These are phyloP conservation scores for Pestalotiopsis sp. DNA, from an alignment of 2,329 filamentous ascomycete species.

Conservation along the genomic window DNA sequence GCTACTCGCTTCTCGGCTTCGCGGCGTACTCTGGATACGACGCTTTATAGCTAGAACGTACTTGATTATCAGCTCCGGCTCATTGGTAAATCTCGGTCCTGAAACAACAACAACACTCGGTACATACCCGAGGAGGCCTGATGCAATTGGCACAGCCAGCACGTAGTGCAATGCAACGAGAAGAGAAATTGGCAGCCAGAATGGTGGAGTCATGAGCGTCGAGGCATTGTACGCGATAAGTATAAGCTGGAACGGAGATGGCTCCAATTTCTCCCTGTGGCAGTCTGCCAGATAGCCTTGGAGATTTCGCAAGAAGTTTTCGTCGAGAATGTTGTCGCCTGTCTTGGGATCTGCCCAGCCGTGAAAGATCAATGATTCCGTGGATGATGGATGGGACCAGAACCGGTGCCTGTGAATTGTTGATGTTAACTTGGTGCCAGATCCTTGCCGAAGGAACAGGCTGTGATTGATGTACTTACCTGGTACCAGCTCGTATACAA, in stretches of 20 bases:
- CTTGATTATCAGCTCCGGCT: too few relatives aligned
- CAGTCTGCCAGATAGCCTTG: neutral
- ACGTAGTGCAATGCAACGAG: neutral
- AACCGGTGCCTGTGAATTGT: neutral
- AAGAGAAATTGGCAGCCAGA: neutral
- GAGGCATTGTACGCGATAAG: neutral
- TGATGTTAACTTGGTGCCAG: too few relatives aligned
- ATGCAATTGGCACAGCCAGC: neutral
- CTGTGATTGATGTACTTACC: neutral
- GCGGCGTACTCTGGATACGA: too few relatives aligned
- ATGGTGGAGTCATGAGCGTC: neutral
- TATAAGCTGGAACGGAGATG: neutral
- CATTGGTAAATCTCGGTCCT: too few relatives aligned
- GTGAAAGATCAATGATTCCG: neutral
- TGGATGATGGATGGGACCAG: neutral
- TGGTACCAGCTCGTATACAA: neutral
- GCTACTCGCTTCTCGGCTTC: too few relatives aligned
- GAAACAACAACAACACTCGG: neutral
- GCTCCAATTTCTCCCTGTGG: neutral
- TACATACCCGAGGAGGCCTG: neutral
- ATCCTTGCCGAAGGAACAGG: too few relatives aligned
- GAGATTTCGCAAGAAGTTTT: neutral
- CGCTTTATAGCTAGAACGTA: too few relatives aligned
- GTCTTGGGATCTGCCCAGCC: neutral
- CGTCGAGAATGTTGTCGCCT: neutral